Base-by-base conservation (phyloP, 805 yeast genomes). In the Limtongia smithiae region DNA sequence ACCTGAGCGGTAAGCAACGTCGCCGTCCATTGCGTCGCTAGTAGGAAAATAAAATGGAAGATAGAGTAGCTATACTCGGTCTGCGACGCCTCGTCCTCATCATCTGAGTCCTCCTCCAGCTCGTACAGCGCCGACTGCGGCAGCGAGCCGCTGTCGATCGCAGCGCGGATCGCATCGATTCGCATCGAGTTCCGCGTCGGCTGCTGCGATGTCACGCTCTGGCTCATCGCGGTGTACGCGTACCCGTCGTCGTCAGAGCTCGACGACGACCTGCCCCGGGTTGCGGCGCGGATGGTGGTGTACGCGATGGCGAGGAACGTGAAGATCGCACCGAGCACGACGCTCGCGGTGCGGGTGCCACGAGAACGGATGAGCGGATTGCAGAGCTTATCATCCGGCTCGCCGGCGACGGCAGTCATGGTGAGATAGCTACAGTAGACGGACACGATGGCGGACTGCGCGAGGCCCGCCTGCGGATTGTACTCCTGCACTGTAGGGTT, bases 21-120 rank as follows among this genome's bases (percentile, higher is more conserved):
- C 0, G 97, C 96, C 37, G 90, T 89, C 79, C 95, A 94, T 67
- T 91, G 97, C 1, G 98, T 91, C 0, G 98, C 98, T 54, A 93
- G 72, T 65, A 93, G 82, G 74, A 93, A 93, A 25, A 93, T 86
- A 28, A 91, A 65, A 66, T 93, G 98, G 75, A 93, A 93, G 40
- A 91, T 70, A 4, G 87, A 74, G 67, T 90, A 90, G 67, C 86
- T 88, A 71, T 90, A 90, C 64, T 82, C 83, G 1, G 57, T 46
- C 18, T 51, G 91, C 87, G 39, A 75, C 71, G 40, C 68, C 67
- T 51, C 74, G 67, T 57, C 86, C 41, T 81, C 86, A 12, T 69
- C 77, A 34, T 68, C 72, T 8, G 62, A 65, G 6, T 56, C 61
- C 4, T 54, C 59, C 28, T 74, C 77, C 25, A 73, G 74, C 53